phyloP scores from a whole-genome alignment of 139 green algal species.

The Chlorokybus atmophyticus region DNA sequence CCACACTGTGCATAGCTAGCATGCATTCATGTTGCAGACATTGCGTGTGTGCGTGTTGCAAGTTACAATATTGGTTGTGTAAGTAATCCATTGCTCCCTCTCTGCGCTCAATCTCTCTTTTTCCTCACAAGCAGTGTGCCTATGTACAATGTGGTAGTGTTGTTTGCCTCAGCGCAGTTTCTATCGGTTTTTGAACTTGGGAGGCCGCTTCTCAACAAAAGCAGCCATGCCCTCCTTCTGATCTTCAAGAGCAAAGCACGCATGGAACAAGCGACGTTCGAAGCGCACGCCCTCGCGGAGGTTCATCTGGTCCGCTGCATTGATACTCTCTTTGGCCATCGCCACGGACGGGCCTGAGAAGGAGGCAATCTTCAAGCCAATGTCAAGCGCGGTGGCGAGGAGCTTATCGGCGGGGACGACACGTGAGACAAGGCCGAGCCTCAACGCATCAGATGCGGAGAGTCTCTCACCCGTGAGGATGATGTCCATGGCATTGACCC shows the following conservation, averaged over 20 bases:
- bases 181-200: slow-evolving; percentile 22
- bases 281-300: slow-evolving; percentile 7
- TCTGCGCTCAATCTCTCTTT: too few relatives aligned
- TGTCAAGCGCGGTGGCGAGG: slow-evolving; percentile 28
- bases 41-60: too few relatives aligned
- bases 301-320: slow-evolving; percentile 23
- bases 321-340: slow-evolving; percentile 45
- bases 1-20: too few relatives aligned
- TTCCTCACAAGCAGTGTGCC: too few relatives aligned
- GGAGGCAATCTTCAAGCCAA: slow-evolving; percentile 31
- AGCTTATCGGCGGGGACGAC: slow-evolving; percentile 36
- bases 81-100: too few relatives aligned
- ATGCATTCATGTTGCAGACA: too few relatives aligned
- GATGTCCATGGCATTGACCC: slow-evolving; percentile 53
- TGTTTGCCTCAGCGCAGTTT: too few relatives aligned
- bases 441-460: slow-evolving; percentile 30
- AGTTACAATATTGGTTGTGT: too few relatives aligned
- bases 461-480: slow-evolving; percentile 39
- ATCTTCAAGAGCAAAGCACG: slow-evolving; percentile 46
- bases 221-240: slow-evolving; percentile 54
- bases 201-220: slow-evolving; percentile 49
- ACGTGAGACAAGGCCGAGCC: slow-evolving; percentile 35
- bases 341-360: slow-evolving; percentile 23
- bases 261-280: slow-evolving; percentile 11
- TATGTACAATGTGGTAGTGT: too few relatives aligned